Conservation (phyloP, 805 yeast genomes). For the Metschnikowia hibisci region DNA sequence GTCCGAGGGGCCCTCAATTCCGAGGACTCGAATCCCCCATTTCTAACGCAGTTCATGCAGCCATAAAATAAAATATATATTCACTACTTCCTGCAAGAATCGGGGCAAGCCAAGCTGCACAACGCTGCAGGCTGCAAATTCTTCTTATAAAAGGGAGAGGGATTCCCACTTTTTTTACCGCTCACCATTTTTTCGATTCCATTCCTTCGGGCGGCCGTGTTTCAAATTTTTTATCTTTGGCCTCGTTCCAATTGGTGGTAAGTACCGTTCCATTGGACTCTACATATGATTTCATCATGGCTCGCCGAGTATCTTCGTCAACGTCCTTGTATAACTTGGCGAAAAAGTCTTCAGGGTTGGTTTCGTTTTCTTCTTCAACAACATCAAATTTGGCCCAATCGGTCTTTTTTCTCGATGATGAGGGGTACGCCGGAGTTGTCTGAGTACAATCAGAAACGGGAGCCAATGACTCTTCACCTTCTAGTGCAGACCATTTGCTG, state of each 20-base stretch:
- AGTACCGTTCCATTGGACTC: constrained; percentile 93
- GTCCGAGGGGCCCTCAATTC: background rate
- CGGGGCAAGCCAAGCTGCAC: too few relatives aligned
- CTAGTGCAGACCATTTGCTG: constrained; percentile 55
- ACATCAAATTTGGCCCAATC: constrained; percentile 66
- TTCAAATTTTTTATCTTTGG: constrained; percentile 58
- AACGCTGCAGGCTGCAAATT: too few relatives aligned
- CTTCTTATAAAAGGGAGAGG: too few relatives aligned
- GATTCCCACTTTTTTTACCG: background rate
- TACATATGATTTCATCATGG: constrained; percentile 95
- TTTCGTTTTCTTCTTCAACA: constrained; percentile 39
- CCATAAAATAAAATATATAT: too few relatives aligned
- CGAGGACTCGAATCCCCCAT: background rate
- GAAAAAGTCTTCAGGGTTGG: constrained; percentile 65
- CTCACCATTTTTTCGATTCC: constrained; percentile 52
- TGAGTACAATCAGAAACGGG: constrained; percentile 4
- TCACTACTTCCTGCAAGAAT: too few relatives aligned
- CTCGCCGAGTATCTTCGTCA: constrained; percentile 82
- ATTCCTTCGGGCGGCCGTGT: constrained; percentile 73
- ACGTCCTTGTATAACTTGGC: constrained; percentile 69
- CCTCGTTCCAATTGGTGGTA: constrained; percentile 92
- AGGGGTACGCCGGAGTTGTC: constrained; percentile 45
- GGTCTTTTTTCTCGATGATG: constrained; percentile 56
- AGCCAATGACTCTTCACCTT: constrained; percentile 19
- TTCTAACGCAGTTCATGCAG: background rate